A percentile compares a stretch with the other conserved stretches of the same genome.
Conservation (phyloP, 305 asterid species). For the Fraxinus sp. region DNA sequence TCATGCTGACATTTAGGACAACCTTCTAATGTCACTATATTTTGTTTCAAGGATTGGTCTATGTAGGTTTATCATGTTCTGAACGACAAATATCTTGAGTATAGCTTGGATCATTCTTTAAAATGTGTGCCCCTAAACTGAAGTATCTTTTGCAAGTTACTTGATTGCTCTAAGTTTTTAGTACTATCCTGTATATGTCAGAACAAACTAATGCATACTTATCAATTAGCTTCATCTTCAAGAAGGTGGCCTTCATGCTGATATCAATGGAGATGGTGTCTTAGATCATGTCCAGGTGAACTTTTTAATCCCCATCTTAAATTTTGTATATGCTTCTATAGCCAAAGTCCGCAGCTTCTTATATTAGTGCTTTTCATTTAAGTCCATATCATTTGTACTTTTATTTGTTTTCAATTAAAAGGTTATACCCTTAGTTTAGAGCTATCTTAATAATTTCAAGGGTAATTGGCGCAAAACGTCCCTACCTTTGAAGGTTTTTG, state of each 20-base stretch:
- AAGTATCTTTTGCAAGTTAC: slow-evolving; percentile 4
- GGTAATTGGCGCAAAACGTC: too few species aligned
- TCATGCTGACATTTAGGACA: slow-evolving; percentile 8
- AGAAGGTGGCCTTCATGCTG: slow-evolving; percentile 99
- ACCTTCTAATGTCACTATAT: background rate
- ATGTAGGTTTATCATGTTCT: slow-evolving; percentile 6
- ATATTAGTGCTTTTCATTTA: background rate
- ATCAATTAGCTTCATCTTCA: slow-evolving; percentile 86
- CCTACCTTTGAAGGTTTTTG: too few species aligned
- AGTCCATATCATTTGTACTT: background rate
- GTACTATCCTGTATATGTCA: slow-evolving; percentile 13
- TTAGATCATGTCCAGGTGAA: slow-evolving; percentile 97
- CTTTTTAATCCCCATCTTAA: background rate
- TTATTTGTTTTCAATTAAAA: background rate
- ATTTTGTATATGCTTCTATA: background rate
- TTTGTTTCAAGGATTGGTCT: slow-evolving; percentile 5
- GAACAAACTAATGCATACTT: slow-evolving; percentile 20
- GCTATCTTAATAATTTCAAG: background rate
- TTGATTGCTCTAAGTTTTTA: slow-evolving; percentile 3
- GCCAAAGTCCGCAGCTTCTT: background rate
- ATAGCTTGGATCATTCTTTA: slow-evolving; percentile 6
- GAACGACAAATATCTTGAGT: slow-evolving; percentile 10
- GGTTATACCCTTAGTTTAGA: background rate
- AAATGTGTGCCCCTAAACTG: slow-evolving; percentile 5
- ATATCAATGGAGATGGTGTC: slow-evolving; percentile 96